Evolutionary conservation across 192 early-diverging fungal species (phyloP).

Genomic region (Podila epicladia): DNA sequence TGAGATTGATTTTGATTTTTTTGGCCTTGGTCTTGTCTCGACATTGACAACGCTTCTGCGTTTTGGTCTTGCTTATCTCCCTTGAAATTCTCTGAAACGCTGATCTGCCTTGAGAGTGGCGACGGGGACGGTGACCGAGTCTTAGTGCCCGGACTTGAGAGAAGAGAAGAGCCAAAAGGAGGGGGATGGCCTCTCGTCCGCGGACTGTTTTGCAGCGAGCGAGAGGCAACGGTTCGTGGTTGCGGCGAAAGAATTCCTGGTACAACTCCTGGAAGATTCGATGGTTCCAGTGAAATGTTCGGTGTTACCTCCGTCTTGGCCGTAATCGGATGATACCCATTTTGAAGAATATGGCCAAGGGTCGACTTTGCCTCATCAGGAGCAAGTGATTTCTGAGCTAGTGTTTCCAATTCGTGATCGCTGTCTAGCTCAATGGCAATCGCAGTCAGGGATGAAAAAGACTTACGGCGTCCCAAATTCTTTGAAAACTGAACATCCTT

Average conservation of each 20-base stretch:
- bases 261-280: neutral
- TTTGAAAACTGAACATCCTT: slow-evolving; percentile 20
- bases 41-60: neutral
- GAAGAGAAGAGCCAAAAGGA: neutral
- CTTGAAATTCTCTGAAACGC: neutral
- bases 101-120: neutral
- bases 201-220: neutral
- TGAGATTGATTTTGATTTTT: too few relatives aligned
- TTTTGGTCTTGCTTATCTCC: neutral
- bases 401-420: neutral
- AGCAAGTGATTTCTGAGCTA: neutral
- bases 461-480: slow-evolving; percentile 9
- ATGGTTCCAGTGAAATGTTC: neutral
- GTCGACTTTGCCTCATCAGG: too few relatives aligned
- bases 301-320: neutral
- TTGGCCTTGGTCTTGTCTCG: too few relatives aligned
- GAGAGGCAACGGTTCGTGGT: slow-evolving; percentile 25
- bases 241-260: slow-evolving; percentile 22
- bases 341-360: neutral
- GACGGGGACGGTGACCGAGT: neutral
- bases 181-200: neutral
- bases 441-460: slow-evolving; percentile 36
- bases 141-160: neutral
- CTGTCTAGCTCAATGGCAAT: slow-evolving; percentile 29
- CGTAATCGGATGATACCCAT: neutral